Conservation (phyloP, 805 yeast genomes). For the Zygosaccharomyces lentus region DNA sequence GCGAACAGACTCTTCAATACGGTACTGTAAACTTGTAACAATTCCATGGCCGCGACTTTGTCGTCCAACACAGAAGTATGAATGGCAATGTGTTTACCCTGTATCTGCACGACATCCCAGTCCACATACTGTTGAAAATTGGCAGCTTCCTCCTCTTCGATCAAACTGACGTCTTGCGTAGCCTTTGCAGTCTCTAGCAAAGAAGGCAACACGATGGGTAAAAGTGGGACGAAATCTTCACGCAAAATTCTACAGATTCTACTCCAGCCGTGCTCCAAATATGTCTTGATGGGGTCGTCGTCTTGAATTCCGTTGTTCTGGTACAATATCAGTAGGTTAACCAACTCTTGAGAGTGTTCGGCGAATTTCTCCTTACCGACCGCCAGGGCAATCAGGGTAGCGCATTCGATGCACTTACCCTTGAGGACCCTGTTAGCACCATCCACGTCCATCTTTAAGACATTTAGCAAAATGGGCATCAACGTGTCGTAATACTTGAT, state of each 20-base stretch:
- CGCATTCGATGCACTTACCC: slow-evolving; percentile 94
- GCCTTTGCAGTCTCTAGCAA: slow-evolving; percentile 80
- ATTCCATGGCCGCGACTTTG: slow-evolving; percentile 86
- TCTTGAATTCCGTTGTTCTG: slow-evolving; percentile 55
- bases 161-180: slow-evolving; percentile 79
- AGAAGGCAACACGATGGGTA: slow-evolving; percentile 87
- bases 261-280: slow-evolving; percentile 94
- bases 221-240: slow-evolving; percentile 74
- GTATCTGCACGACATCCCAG: slow-evolving; percentile 89
- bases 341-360: slow-evolving; percentile 68
- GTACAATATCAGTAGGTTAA: slow-evolving; percentile 64
- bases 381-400: slow-evolving; percentile 89
- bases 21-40: slow-evolving; percentile 77
- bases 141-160: slow-evolving; percentile 86
- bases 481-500: slow-evolving; percentile 88
- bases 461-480: slow-evolving; percentile 82
- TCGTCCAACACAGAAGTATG: slow-evolving; percentile 94
- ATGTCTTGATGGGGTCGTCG: slow-evolving; percentile 85
- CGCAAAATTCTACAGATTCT: slow-evolving; percentile 86
- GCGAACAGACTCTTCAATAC: slow-evolving; percentile 77
- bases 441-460: slow-evolving; percentile 71
- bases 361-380: slow-evolving; percentile 88
- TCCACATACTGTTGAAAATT: slow-evolving; percentile 80
- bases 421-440: slow-evolving; percentile 69
- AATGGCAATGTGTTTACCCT: slow-evolving; percentile 91